Conservation (phyloP, 495 filamentous ascomycete species). For the Annulohypoxylon maeteangense region DNA sequence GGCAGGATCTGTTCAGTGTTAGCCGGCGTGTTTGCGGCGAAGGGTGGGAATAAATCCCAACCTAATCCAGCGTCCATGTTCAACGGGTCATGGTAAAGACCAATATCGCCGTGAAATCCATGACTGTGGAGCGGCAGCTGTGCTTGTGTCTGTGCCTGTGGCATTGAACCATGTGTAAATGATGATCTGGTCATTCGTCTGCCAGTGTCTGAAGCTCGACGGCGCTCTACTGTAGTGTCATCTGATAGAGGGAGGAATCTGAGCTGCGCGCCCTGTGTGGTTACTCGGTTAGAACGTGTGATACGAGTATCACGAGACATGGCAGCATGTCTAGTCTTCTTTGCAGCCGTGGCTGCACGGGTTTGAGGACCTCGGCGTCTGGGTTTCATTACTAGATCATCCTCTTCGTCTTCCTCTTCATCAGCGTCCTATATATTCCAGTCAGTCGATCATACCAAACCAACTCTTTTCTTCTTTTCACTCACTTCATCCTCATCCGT, state of each 20-base stretch:
- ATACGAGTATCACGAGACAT: slow-evolving; percentile 16
- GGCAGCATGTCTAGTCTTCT: slow-evolving; percentile 29
- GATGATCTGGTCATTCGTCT: slow-evolving; percentile 32
- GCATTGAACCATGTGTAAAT: slow-evolving; percentile 15
- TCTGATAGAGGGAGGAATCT: background rate
- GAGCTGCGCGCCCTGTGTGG: slow-evolving; percentile 9
- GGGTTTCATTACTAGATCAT: slow-evolving; percentile 36
- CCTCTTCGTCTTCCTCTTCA: background rate
- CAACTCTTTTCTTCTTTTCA: slow-evolving; percentile 4
- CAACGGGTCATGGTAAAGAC: slow-evolving; percentile 7
- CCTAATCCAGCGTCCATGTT: slow-evolving; percentile 28
- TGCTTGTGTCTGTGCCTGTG: slow-evolving; percentile 32
- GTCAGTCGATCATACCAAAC: slow-evolving; percentile 14
- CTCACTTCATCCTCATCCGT: slow-evolving; percentile 59
- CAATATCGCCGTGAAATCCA: slow-evolving; percentile 28
- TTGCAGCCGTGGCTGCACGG: slow-evolving; percentile 31
- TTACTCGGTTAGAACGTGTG: slow-evolving; percentile 17
- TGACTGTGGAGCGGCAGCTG: slow-evolving; percentile 40
- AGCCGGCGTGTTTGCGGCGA: slow-evolving; percentile 35
- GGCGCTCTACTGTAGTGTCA: background rate
- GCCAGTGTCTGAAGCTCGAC: slow-evolving; percentile 10
- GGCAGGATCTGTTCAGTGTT: slow-evolving; percentile 33
- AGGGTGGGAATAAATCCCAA: slow-evolving; percentile 26
- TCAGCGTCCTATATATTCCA: slow-evolving; percentile 33
- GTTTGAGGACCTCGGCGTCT: slow-evolving; percentile 35